These are phyloP conservation scores for Sarocladiaceae sp. DNA, from an alignment of 2,329 filamentous ascomycete genomes.

Conservation along the genomic window DNA sequence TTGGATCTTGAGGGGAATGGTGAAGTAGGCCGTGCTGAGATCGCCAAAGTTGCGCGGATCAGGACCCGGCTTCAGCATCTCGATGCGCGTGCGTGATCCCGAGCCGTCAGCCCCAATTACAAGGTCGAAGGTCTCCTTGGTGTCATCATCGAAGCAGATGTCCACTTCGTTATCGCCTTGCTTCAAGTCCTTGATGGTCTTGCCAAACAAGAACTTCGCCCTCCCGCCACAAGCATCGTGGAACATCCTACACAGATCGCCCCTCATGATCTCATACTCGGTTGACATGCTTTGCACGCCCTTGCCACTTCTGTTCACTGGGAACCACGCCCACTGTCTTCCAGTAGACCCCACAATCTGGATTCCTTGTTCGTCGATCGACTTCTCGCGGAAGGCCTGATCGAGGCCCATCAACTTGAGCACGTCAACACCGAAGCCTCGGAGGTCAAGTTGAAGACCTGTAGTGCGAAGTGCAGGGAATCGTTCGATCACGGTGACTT, in stretches of 20 bases:
- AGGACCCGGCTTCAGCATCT: constrained; percentile 31
- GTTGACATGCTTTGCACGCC: constrained; percentile 41
- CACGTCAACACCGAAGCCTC: constrained; percentile 45
- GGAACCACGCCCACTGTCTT: constrained; percentile 32
- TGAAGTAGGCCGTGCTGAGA: too few relatives aligned
- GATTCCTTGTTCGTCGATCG: constrained; percentile 42
- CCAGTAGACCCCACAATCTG: constrained; percentile 36
- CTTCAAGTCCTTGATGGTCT: constrained; percentile 24
- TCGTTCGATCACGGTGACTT: constrained; percentile 38
- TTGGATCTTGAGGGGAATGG: neutral
- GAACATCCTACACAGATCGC: constrained; percentile 47
- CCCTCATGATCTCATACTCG: constrained; percentile 58
- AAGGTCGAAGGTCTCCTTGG: constrained; percentile 40
- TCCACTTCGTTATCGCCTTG: constrained; percentile 28
- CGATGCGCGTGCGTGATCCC: constrained; percentile 41
- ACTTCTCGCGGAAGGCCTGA: constrained; percentile 34
- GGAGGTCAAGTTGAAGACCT: constrained; percentile 52
- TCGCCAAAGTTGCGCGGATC: constrained; percentile 11
- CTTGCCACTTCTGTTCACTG: constrained; percentile 30
- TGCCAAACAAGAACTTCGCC: constrained; percentile 24
- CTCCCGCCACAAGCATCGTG: constrained; percentile 32
- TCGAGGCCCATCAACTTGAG: constrained; percentile 48
- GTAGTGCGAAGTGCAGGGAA: constrained; percentile 35
- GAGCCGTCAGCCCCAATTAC: constrained; percentile 54
- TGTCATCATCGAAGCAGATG: constrained; percentile 39